Conservation (phyloP, 2,329 filamentous ascomycete genomes). For the Fusarium solani-melongenae region DNA sequence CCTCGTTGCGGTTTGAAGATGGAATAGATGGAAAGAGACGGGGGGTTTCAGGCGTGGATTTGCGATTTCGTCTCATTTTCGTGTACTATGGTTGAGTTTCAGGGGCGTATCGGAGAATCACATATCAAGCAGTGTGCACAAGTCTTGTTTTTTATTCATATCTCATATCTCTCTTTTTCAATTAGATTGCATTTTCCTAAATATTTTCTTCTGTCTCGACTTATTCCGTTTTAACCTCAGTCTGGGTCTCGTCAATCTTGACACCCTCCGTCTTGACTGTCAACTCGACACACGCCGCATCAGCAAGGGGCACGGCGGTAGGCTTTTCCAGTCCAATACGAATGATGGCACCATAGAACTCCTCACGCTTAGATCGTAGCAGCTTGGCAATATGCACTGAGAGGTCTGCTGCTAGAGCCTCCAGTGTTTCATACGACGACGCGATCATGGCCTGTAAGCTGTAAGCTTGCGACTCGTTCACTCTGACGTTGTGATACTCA, state of each 20-base stretch:
- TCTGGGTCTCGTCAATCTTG: slow-evolving; percentile 20
- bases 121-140: not conserved
- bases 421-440: slow-evolving; percentile 71
- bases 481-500: slow-evolving; percentile 49
- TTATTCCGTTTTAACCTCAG: slow-evolving; percentile 15
- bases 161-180: not conserved
- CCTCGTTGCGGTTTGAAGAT: slow-evolving; percentile 65
- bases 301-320: slow-evolving; percentile 77
- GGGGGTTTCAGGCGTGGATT: not conserved
- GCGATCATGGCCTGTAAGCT: slow-evolving; percentile 60
- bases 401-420: slow-evolving; percentile 66
- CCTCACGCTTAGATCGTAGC: slow-evolving; percentile 45
- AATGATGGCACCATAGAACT: slow-evolving; percentile 59
- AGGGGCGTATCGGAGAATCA: not conserved
- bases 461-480: not conserved
- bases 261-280: slow-evolving; percentile 44
- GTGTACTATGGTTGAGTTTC: not conserved
- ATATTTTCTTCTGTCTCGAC: not conserved
- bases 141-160: not conserved
- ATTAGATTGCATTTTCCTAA: not conserved
- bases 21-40: not conserved
- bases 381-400: slow-evolving; percentile 58
- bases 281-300: slow-evolving; percentile 74
- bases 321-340: slow-evolving; percentile 76
- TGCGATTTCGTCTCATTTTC: not conserved